Evolutionary conservation across 2,329 filamentous ascomycete species (phyloP).

Genomic region (Triangularia setosa): DNA sequence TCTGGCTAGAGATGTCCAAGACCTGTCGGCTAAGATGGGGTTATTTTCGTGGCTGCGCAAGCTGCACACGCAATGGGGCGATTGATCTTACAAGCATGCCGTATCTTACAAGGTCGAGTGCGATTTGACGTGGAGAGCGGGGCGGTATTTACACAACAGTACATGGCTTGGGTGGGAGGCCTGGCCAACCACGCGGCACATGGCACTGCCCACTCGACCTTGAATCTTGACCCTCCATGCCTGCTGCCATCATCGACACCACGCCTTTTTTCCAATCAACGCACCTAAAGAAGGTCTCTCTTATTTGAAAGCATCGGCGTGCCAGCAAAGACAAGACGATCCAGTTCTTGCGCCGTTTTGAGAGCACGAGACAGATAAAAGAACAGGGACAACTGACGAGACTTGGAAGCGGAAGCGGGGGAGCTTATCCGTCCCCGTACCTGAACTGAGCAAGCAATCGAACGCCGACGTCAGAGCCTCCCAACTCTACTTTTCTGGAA

Average conservation of each 20-base stretch:
- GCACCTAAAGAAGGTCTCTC: not conserved
- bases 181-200: conserved; percentile 18
- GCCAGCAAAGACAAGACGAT: not conserved
- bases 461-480: conserved; percentile 2
- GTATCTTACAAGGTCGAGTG: not conserved
- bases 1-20: not conserved
- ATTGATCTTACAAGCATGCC: not conserved
- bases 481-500: too few species aligned
- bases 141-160: not conserved
- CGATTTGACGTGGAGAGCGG: not conserved
- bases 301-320: not conserved
- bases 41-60: conserved; percentile 21
- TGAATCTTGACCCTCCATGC: not conserved
- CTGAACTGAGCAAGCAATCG: not conserved
- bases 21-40: not conserved
- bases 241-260: not conserved
- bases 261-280: not conserved
- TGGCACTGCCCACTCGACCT: conserved; percentile 15
- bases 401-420: not conserved
- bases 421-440: not conserved
- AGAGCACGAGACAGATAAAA: not conserved
- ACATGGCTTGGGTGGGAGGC: not conserved
- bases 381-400: not conserved
- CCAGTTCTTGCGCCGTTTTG: not conserved
- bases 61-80: conserved; percentile 19